Base-by-base conservation (phyloP, 139 green algal genomes). In the Micractinium conductrix region DNA sequence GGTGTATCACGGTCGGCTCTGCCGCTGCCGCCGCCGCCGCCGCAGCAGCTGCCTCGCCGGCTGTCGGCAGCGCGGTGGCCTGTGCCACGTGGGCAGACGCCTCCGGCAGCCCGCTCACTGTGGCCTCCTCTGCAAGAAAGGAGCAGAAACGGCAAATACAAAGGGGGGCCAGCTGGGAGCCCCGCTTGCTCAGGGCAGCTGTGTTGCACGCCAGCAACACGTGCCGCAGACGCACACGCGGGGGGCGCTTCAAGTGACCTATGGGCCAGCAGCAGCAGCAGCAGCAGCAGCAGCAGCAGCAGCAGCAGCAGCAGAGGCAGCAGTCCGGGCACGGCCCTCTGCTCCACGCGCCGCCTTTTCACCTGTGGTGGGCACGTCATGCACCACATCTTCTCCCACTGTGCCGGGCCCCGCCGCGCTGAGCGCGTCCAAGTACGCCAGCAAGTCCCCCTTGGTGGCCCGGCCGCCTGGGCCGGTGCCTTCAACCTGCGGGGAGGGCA, bases 381-480 rank as follows among this genome's bases (percentile, higher is more conserved):
- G 37, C 63, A 33, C 43, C 43, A 75, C 37, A 4, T 67, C 79
- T 30, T 72, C 79, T 1, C 28, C 74, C 4, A 81, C 21, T 2
- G 37, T 76, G 40, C 70, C 70, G 10, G 60, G 33, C n/a, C 79
- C 65, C 16, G 75, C 63, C 6, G 70, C 28, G 33, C 70, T 60
- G 35, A 82, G 40, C 30, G 73, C 28, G 24, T 85, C 78, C 1
- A 89, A 53, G 45, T 84, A 84, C 0, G 58, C 63, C 50, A 93
- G 80, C 71, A 93, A 81, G 42, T 93, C 88, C 69, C 78, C 85
- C 63, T 92, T 93, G 10, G 91, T 86, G 26, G 98, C 85, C n/a
- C 96, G 90, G 1, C 94, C 96, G 17, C 84, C 85, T 2, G 91
- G 88, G 2, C 96, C 96, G 0, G 88, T 93, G 30, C 88, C 92